Evolutionary conservation across 1,139 yeast species (phyloP).

Genomic region (Diutina pseudorugosa): DNA sequence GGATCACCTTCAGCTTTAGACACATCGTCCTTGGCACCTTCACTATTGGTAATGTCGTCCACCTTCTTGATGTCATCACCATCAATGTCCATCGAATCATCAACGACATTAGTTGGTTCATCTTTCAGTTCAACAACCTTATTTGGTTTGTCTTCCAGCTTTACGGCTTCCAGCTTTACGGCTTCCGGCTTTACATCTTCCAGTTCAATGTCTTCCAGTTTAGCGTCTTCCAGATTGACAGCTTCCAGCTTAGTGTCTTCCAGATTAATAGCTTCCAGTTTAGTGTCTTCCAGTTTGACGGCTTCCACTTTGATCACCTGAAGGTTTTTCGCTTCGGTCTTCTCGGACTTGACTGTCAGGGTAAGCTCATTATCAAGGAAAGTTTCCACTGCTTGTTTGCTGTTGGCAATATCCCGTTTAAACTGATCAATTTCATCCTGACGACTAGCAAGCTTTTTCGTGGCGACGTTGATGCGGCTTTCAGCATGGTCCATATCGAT

Average conservation of each 20-base stretch:
- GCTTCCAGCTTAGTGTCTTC: background rate
- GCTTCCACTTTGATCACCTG: background rate
- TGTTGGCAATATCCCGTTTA: slow-evolving; percentile 12
- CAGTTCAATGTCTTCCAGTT: background rate
- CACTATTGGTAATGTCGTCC: too few species aligned
- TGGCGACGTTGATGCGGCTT: slow-evolving; percentile 28
- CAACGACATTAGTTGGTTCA: too few species aligned
- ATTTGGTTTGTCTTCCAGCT: background rate
- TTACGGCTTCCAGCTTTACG: background rate
- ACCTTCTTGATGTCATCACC: too few species aligned
- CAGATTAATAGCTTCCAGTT: background rate
- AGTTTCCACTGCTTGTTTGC: slow-evolving; percentile 13
- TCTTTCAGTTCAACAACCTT: background rate
- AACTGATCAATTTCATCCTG: slow-evolving; percentile 19
- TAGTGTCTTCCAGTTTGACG: background rate
- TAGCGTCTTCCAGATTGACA: background rate
- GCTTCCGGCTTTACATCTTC: background rate
- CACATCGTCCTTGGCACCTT: background rate
- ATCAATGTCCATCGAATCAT: too few species aligned
- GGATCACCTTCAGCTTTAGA: too few species aligned
- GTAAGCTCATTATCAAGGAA: slow-evolving; percentile 8
- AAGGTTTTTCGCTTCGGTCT: background rate
- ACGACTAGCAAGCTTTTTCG: slow-evolving; percentile 24
- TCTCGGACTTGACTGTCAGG: background rate
- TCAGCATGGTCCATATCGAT: slow-evolving; percentile 28